Base-by-base conservation (phyloP, 1,139 yeast species). In the Taphrina communis region DNA sequence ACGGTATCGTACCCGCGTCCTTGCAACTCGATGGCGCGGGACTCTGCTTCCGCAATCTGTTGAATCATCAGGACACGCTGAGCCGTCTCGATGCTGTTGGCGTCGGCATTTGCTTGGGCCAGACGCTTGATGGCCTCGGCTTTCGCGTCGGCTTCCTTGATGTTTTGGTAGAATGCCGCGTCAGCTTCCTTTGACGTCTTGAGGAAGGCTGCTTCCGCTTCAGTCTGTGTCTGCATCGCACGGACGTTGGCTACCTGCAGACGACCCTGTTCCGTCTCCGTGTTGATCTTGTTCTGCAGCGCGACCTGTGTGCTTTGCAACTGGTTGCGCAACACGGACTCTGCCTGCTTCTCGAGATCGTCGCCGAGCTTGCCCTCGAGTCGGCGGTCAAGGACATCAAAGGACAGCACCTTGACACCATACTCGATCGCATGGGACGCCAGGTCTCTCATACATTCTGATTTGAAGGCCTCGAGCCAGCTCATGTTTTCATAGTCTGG, bases 341-440 rank as follows among this genome's bases (percentile, higher is more conserved):
- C 65, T 5, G 65, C 65, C 46, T 60, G 65, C 42, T 60, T 60
- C 57, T 60, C 65, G 35, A 60, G 39, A 39, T 60, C 65, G 36
- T 60, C 65, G 17, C 65, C 65, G 31, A 60, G 57, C 50, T 60
- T 60, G 50, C 65, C 65, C 25, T 60, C 65, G n/a, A 60, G 50
- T n/a, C 65, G 7, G 17, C 65, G 42, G 38, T 60, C 65, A 3
- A 60, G 65, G n/a, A 60, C 65, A 39, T 60, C 65, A 44, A 60
- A 60, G 9, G 57, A 50, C 36, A 60, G 57, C 3, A 60, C 65
- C 42, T 60, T 48, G 48, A 60, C 65, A 38, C 65, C 65, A n/a
- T 60, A 60, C 57, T 60, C 65, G 36, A 50, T 51, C 1, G 65
- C 65, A 19, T 60, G 65, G 14, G 65, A 48, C 3, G 56, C 65